Conservation (phyloP, 164 flowering plant genomes). For the Vitis amurensis region DNA sequence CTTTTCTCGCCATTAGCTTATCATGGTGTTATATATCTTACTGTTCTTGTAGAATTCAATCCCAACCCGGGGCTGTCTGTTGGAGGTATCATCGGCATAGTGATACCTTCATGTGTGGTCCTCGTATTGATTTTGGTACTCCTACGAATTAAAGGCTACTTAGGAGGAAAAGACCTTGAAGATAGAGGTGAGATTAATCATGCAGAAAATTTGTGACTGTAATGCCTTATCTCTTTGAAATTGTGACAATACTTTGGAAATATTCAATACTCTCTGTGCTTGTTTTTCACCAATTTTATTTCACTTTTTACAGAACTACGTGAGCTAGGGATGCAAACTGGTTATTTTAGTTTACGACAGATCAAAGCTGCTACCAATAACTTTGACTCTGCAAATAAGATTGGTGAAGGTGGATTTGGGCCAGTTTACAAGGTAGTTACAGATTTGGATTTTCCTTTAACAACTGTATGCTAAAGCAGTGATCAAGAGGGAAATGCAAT, state of each 20-base stretch:
- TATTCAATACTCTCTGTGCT: too few species aligned
- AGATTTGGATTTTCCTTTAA: background rate
- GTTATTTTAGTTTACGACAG: slow-evolving; percentile 62
- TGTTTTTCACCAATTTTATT: too few species aligned
- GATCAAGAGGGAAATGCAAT: too few species aligned
- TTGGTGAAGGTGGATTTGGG: slow-evolving; percentile 93
- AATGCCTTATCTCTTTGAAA: background rate
- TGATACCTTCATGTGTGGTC: slow-evolving; percentile 37
- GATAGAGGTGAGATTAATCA: slow-evolving; percentile 45
- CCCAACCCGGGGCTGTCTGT: slow-evolving; percentile 46
- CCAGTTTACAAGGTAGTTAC: slow-evolving; percentile 71
- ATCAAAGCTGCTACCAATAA: slow-evolving; percentile 75
- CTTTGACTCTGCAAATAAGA: slow-evolving; percentile 72
- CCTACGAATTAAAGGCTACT: slow-evolving; percentile 46
- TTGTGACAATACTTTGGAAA: too few species aligned
- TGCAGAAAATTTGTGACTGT: too few species aligned
- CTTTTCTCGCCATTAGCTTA: background rate
- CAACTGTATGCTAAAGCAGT: too few species aligned
- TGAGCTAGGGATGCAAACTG: slow-evolving; percentile 60
- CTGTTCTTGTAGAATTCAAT: slow-evolving; percentile 49
- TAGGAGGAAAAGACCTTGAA: slow-evolving; percentile 46
- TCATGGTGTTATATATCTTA: background rate
- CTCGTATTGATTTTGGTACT: slow-evolving; percentile 32
- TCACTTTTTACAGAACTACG: slow-evolving; percentile 45
- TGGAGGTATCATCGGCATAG: slow-evolving; percentile 73